Percentiles rank a stretch among this genome's conserved stretches.
Conservation (phyloP, 2,329 filamentous ascomycete species). For the Metarhizium robertsii region DNA sequence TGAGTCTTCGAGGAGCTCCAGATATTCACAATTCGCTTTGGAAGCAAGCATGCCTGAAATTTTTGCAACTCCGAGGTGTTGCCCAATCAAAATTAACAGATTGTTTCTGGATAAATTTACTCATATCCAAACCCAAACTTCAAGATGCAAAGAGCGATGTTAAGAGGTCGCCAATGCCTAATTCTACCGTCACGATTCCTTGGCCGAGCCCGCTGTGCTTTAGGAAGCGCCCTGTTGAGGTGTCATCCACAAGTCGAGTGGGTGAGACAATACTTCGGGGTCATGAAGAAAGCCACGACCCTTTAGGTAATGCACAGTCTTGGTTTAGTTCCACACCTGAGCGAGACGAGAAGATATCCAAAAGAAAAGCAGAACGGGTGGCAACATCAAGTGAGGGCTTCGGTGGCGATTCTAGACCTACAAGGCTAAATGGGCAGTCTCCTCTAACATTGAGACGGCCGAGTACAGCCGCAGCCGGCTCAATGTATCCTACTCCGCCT, state of each 20-base stretch:
- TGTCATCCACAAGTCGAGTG: constrained; percentile 27
- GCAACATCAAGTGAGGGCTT: constrained; percentile 31
- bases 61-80: constrained; percentile 42
- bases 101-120: constrained; percentile 42
- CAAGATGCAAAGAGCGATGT: constrained; percentile 32
- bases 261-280: constrained; percentile 29
- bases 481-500: constrained; percentile 64
- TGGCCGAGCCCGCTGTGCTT: constrained; percentile 49
- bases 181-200: constrained; percentile 31
- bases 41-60: constrained; percentile 40
- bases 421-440: constrained; percentile 39
- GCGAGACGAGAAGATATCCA: constrained; percentile 36
- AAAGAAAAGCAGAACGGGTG: constrained; percentile 42
- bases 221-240: constrained; percentile 34
- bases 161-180: constrained; percentile 28
- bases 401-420: constrained; percentile 31
- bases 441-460: constrained; percentile 41
- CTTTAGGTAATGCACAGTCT: constrained; percentile 34
- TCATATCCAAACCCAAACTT: constrained; percentile 35
- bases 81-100: constrained; percentile 31
- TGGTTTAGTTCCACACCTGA: constrained; percentile 38
- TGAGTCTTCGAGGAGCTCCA: constrained; percentile 30
- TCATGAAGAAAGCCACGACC: constrained; percentile 36
- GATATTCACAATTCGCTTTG: constrained; percentile 34
- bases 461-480: constrained; percentile 36